Conservation (phyloP, 1,284 basidiomycete species). For the Coniferiporia weirii region DNA sequence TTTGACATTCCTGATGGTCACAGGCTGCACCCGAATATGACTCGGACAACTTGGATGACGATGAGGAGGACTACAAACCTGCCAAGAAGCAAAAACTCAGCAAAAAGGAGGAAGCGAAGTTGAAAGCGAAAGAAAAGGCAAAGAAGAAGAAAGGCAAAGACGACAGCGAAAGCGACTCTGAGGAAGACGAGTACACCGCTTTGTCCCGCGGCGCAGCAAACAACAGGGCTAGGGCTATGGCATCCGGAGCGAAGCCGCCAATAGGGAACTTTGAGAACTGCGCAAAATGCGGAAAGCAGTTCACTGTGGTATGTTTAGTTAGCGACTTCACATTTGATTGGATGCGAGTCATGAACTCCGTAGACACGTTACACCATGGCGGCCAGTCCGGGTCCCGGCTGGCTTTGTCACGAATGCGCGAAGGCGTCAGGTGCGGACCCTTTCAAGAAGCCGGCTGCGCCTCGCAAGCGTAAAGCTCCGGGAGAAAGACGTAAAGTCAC, state of each 20-base stretch:
- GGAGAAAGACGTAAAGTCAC: slow-evolving; percentile 60
- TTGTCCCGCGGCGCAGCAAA: slow-evolving; percentile 35
- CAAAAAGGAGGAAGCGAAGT: slow-evolving; percentile 30
- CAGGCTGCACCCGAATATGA: slow-evolving; percentile 37
- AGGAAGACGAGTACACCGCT: slow-evolving; percentile 49
- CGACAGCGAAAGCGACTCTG: slow-evolving; percentile 40
- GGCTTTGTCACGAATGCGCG: slow-evolving; percentile 75
- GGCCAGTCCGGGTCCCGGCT: slow-evolving; percentile 62
- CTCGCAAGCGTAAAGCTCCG: slow-evolving; percentile 56
- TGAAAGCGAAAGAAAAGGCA: slow-evolving; percentile 32
- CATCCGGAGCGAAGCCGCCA: slow-evolving; percentile 47
- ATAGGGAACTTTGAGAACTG: slow-evolving; percentile 82
- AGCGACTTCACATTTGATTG: not conserved
- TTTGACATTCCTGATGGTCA: slow-evolving; percentile 16
- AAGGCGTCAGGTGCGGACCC: slow-evolving; percentile 73
- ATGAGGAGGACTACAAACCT: slow-evolving; percentile 33
- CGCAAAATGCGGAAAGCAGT: slow-evolving; percentile 76
- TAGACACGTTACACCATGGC: slow-evolving; percentile 85
- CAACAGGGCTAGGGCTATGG: slow-evolving; percentile 37
- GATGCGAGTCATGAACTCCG: not conserved
- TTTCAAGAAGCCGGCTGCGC: slow-evolving; percentile 69
- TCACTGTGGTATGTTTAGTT: slow-evolving; percentile 73
- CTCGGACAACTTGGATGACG: slow-evolving; percentile 72
- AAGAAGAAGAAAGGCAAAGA: slow-evolving; percentile 44
- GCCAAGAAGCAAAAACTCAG: slow-evolving; percentile 37